Base-by-base conservation (phyloP, 148 eudicot genomes). In the Arctostaphylos glauca region DNA sequence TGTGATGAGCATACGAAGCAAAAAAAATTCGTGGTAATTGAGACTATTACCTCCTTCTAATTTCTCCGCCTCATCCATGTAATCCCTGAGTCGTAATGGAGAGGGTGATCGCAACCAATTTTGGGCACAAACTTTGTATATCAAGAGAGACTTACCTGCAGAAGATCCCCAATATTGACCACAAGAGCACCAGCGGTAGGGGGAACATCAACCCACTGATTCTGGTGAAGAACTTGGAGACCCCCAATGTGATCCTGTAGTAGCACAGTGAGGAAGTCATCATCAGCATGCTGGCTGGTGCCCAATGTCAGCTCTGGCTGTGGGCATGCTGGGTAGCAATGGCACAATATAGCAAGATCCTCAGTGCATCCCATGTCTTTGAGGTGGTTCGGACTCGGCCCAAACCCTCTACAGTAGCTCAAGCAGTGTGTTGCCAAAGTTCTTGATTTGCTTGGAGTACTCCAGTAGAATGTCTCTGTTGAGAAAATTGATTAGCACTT, bases 131-230 rank as follows among this genome's bases (percentile, higher is more conserved):
- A 31, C n/a, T n/a, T n/a, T n/a, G 2, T 67, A 67, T 25, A 67
- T 25, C 13, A 21, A 3, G 12, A 60, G 8, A 60, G 31, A 60
- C 72, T 67, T 67, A 66, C 95, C 92, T 92, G 95, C 18, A 93
- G 64, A 73, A 91, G 88, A 74, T 93, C 92, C 19, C 89, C 94
- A 15, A 14, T 43, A 9, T 71, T 38, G 49, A 71, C 74, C 47
- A 71, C 74, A 3, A 71, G 21, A 38, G 74, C 74, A 31, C 49
- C 74, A 15, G 74, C 49, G 9, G 48, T 43, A 5, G 74, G 74
- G 48, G 74, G 74, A 12, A 71, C 49, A 16, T 43, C 48, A 41
- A 71, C 74, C 49, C 74, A 71, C 3, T 71, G 47, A 43, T 71
- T 41, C 21, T 71, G 74, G 52, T 86, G 77, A 56, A 89, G 83